A percentile compares a stretch with the other conserved stretches of the same genome.
Conservation (phyloP, 2,329 filamentous ascomycete genomes). For the Chaetothyriales sp. region DNA sequence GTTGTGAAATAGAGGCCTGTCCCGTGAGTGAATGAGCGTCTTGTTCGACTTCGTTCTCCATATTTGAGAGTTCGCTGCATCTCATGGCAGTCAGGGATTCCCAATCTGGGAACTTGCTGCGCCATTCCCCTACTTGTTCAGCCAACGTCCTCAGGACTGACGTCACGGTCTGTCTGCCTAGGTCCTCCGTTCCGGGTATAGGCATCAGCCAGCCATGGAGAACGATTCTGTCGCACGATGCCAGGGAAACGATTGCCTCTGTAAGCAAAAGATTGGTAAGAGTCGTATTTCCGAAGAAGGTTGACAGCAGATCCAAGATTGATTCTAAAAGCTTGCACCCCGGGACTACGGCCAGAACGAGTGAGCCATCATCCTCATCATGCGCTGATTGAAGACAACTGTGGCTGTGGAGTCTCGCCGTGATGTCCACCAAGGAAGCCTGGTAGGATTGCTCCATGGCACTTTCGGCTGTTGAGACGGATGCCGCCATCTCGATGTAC, state of each 20-base stretch:
- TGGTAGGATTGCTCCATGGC: slow-evolving; percentile 29
- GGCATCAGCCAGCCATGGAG: slow-evolving; percentile 75
- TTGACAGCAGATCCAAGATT: slow-evolving; percentile 47
- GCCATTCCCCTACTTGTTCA: slow-evolving; percentile 48
- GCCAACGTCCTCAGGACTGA: slow-evolving; percentile 44
- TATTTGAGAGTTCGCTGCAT: slow-evolving; percentile 38
- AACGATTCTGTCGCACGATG: slow-evolving; percentile 68
- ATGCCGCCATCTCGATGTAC: slow-evolving; percentile 24
- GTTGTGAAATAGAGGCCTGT: neutral
- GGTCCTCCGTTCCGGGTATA: slow-evolving; percentile 25
- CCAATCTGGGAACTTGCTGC: slow-evolving; percentile 52
- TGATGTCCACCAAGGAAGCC: slow-evolving; percentile 27
- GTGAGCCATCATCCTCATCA: slow-evolving; percentile 32
- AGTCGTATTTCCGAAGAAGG: slow-evolving; percentile 78
- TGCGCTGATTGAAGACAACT: slow-evolving; percentile 10
- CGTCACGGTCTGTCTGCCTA: slow-evolving; percentile 30
- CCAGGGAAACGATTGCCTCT: slow-evolving; percentile 65
- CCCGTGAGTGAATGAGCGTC: neutral
- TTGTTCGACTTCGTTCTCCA: slow-evolving; percentile 3
- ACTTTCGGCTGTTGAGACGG: slow-evolving; percentile 23
- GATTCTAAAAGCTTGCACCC: slow-evolving; percentile 31
- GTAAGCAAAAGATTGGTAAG: slow-evolving; percentile 84
- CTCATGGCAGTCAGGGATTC: slow-evolving; percentile 53
- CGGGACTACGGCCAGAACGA: slow-evolving; percentile 7
- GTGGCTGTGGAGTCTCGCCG: slow-evolving; percentile 14